phyloP scores from a whole-genome alignment of 2,329 filamentous ascomycete genomes.

The Raffaelea arxii region DNA sequence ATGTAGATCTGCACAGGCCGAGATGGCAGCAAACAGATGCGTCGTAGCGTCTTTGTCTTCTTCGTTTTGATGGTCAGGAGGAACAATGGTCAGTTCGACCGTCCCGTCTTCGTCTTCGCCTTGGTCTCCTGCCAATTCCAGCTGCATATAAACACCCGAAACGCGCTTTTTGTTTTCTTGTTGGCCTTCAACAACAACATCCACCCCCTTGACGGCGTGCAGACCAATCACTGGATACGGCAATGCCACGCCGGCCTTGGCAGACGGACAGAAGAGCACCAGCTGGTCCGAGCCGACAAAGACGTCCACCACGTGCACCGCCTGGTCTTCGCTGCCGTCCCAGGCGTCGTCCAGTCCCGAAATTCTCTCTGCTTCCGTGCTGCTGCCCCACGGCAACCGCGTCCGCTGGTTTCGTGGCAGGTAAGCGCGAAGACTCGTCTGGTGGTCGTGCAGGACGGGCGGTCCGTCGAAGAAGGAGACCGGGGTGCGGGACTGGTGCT shows the following conservation, averaged over 20 bases:
- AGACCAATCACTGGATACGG: slow-evolving; percentile 67
- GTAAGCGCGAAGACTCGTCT: slow-evolving; percentile 45
- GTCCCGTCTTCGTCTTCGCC: slow-evolving; percentile 48
- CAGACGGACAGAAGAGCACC: slow-evolving; percentile 51
- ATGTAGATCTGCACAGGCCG: slow-evolving; percentile 65
- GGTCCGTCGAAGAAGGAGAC: slow-evolving; percentile 61
- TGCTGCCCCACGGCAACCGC: slow-evolving; percentile 42
- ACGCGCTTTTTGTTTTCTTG: too few species aligned
- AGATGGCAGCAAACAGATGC: slow-evolving; percentile 59
- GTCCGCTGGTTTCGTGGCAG: slow-evolving; percentile 44
- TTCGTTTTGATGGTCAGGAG: slow-evolving; percentile 27
- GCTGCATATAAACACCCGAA: slow-evolving; percentile 55
- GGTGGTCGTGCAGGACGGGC: slow-evolving; percentile 59
- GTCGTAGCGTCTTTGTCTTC: slow-evolving; percentile 19
- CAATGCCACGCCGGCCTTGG: slow-evolving; percentile 53
- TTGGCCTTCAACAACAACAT: too few species aligned
- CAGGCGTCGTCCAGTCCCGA: slow-evolving; percentile 17
- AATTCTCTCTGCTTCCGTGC: slow-evolving; percentile 14
- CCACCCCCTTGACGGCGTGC: slow-evolving; percentile 60
- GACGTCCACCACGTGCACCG: slow-evolving; percentile 42
- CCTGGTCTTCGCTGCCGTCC: slow-evolving; percentile 21
- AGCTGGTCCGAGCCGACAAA: slow-evolving; percentile 51
- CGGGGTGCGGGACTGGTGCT: slow-evolving; percentile 65
- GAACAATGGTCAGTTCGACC: slow-evolving; percentile 59
- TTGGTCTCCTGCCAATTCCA: slow-evolving; percentile 51